A percentile compares a stretch with the other conserved stretches of the same genome.
phyloP scores from a whole-genome alignment of 768 basidiomycete species.

The Coprinellus aureogranulatus region DNA sequence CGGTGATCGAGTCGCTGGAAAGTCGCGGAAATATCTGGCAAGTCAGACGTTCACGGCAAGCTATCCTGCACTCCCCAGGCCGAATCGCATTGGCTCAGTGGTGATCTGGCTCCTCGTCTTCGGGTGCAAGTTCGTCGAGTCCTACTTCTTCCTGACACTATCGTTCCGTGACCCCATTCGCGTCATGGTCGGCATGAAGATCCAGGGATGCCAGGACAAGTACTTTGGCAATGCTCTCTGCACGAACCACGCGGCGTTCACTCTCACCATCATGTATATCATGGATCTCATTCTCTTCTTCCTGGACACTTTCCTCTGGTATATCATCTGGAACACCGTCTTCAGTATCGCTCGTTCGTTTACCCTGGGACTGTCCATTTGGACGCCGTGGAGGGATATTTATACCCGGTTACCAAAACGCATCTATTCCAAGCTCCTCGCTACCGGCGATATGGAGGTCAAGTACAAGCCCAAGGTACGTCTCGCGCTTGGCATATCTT shows the following conservation, averaged over 20 bases:
- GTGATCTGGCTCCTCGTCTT: constrained; percentile 90
- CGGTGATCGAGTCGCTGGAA: constrained; percentile 94
- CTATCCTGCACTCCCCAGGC: constrained; percentile 68
- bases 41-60: constrained; percentile 98
- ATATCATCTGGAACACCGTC: constrained; percentile 98
- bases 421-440: constrained; percentile 92
- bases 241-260: constrained; percentile 90
- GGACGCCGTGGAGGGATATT: constrained; percentile 99
- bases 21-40: constrained; percentile 94
- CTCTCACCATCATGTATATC: constrained; percentile 95
- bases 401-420: constrained; percentile 94
- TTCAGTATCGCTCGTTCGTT: constrained; percentile 88
- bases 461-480: constrained; percentile 99
- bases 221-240: constrained; percentile 84
- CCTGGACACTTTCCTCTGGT: constrained; percentile 99
- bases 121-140: constrained; percentile 93
- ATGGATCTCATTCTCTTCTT: constrained; percentile 98
- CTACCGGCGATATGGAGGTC: constrained; percentile 93
- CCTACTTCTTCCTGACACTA: constrained; percentile 96
- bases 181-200: constrained; percentile 96
- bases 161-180: constrained; percentile 91
- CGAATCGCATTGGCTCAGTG: constrained; percentile 72
- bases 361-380: constrained; percentile 88
- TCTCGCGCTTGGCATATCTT: constrained; percentile 1
- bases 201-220: constrained; percentile 86